Base-by-base conservation (phyloP, 352 stramenopile genomes). In the Plasmopara viticola region DNA sequence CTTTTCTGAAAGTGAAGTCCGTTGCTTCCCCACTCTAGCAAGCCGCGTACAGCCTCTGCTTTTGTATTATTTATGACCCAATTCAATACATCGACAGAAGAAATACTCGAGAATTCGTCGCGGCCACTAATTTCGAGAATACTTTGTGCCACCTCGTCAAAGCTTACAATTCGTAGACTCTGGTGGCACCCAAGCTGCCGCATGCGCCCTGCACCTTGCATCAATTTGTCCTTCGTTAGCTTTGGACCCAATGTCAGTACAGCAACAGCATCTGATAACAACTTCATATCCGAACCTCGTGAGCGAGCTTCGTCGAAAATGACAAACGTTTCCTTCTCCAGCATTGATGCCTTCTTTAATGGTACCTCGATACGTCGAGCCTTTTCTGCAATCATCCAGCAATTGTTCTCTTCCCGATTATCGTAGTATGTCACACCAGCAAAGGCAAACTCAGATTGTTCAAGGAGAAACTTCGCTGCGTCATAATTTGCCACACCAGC, bases 301-400 rank as follows among this genome's bases (percentile, higher is more conserved):
- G 86, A 91, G 1, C 85, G 82, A 8, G 85, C 82, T 42, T 97
- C 87, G 60, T 97, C 88, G 62, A 96, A 97, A 40, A 96, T 83
- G 15, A 89, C 84, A 64, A 97, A 97, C 4, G 84, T 81, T 38
- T 95, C 77, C n/a, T 72, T 58, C 44, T 95, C 87, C 0, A 59
- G 56, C 17, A 97, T 74, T 2, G 84, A 66, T 8, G 86, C 87
- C 6, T 70, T 70, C 43, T 82, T 78, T 42, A 90, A 65, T 6
- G 63, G 54, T 3, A 68, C 60, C 8, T 83, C 54, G 13, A 74
- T 20, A 6, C 64, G 56, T n/a, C 64, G 78, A 13, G 58, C 44
- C 37, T 76, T 73, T 51, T 95, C 78, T 14, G 89, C 43, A 6
- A 94, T 77, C 29, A 89, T 81, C 89, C 89, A 96, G 46, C 76